Evolutionary conservation across 2,329 filamentous ascomycete species (phyloP), one percentile per base, ranked within the genome.

Genomic region (Pseudomassariella vexata): DNA sequence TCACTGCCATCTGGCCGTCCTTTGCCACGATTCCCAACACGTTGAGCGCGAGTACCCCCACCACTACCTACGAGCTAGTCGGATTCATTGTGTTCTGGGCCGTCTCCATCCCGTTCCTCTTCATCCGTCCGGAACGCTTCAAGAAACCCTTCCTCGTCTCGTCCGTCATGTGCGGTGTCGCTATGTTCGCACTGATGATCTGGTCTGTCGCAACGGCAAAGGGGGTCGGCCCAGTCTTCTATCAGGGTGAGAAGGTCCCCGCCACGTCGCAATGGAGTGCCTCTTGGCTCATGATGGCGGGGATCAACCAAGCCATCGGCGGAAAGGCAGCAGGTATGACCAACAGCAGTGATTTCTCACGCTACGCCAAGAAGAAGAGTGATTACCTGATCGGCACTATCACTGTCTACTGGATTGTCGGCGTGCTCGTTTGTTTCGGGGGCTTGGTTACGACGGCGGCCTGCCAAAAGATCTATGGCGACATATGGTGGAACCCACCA

Each of bases 1-100:
- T 68, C 14, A 62, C 63, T 18, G 64, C 64, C 3, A 61, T 63
- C 39, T 66, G 63, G 61, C 60, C 62, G 7, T 56, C 52, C 15
- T 68, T 65, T 36, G 42, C 53, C n/a, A 56, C 49, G 38, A 58
- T 70, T 23, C 55, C 59, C 6, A 66, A 70, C 41, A 60, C 60
- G 11, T 52, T 70, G 9, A 56, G 62, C 2, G 47, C 46, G 5
- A 54, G 42, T 26, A 47, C 52, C 21, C 60, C 53, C 18, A 50
- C 54, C 31, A 53, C 49, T 28, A 59, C 64, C 9, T 59, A 63
- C 12, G 61, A 64, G 16, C 46, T 72, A 17, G 53, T 70, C 2
- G 70, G 60, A 33, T 63, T 69, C 39, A 63, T 69, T 32, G 47
- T 71, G 14, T 72, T 71, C 48, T 71, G 66, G 57, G 55, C 62